Percentiles rank a stretch among this genome's conserved stretches.
phyloP scores from a whole-genome alignment of 192 early-diverging fungal genomes.

The Bifiguratus adelaidae region DNA sequence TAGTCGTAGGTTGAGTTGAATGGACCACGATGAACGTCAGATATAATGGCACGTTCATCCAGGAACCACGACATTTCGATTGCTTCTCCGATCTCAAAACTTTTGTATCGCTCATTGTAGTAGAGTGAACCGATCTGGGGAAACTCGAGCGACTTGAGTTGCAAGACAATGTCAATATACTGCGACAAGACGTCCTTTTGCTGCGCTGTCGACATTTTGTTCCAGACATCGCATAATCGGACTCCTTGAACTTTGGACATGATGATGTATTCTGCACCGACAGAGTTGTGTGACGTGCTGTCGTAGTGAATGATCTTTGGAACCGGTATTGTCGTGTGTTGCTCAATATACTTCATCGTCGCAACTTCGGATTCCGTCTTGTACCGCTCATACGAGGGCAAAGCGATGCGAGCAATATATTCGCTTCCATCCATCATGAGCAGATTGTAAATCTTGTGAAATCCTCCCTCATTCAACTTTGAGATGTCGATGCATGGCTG shows the following conservation, averaged over 20 bases:
- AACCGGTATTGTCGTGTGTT: background rate
- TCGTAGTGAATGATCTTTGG: background rate
- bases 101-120: background rate
- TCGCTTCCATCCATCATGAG: background rate
- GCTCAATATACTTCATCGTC: background rate
- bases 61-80: background rate
- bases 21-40: background rate
- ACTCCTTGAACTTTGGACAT: background rate
- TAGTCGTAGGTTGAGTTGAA: background rate
- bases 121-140: background rate
- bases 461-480: background rate
- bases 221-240: no score
- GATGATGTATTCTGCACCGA: background rate
- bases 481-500: background rate
- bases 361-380: slow-evolving; percentile 1
- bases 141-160: background rate
- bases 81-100: background rate
- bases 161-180: background rate
- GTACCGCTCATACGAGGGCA: background rate
- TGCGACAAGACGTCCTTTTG: background rate
- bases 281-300: background rate
- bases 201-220: background rate
- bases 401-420: background rate
- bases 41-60: background rate
- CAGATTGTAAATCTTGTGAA: background rate